Evolutionary conservation across 768 basidiomycete species (phyloP).

Genomic region (Suillus luteus): DNA sequence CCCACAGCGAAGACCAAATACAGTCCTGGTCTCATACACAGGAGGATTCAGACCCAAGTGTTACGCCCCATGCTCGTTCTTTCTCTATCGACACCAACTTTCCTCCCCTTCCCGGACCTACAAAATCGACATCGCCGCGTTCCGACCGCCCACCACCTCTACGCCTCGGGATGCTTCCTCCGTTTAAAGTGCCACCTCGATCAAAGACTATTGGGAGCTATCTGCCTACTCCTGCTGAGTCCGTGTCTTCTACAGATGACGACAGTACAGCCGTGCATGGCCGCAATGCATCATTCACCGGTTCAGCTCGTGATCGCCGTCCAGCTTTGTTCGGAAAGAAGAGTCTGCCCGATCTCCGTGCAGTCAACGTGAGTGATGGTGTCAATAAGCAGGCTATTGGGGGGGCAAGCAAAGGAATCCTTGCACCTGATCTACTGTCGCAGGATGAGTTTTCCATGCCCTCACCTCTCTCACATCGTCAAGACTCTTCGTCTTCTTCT

Average conservation of each 20-base stretch:
- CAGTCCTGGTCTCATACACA: slow-evolving; percentile 49
- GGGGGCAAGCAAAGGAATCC: slow-evolving; percentile 13
- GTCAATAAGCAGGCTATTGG: slow-evolving; percentile 30
- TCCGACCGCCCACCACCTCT: slow-evolving; percentile 50
- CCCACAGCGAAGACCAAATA: slow-evolving; percentile 40
- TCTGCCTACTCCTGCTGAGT: slow-evolving; percentile 59
- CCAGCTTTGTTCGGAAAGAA: slow-evolving; percentile 61
- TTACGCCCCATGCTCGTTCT: slow-evolving; percentile 56
- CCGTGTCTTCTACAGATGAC: slow-evolving; percentile 51
- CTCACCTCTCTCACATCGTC: slow-evolving; percentile 43
- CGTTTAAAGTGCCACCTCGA: slow-evolving; percentile 46
- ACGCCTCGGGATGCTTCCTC: slow-evolving; percentile 46
- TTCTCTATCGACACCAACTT: slow-evolving; percentile 63
- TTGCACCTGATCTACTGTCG: slow-evolving; percentile 15
- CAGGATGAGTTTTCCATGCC: slow-evolving; percentile 38
- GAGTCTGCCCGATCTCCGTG: slow-evolving; percentile 84
- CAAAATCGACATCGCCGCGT: slow-evolving; percentile 30
- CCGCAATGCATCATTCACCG: slow-evolving; percentile 54
- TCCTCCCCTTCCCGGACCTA: slow-evolving; percentile 40
- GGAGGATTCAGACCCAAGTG: slow-evolving; percentile 37
- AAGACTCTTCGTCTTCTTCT: slow-evolving; percentile 50
- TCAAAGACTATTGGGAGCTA: slow-evolving; percentile 55
- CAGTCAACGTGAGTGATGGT: slow-evolving; percentile 42
- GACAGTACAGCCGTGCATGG: slow-evolving; percentile 43
- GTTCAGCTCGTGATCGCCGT: slow-evolving; percentile 38